phyloP scores from a whole-genome alignment of 352 stramenopile species.

The Globisporangium splendens region DNA sequence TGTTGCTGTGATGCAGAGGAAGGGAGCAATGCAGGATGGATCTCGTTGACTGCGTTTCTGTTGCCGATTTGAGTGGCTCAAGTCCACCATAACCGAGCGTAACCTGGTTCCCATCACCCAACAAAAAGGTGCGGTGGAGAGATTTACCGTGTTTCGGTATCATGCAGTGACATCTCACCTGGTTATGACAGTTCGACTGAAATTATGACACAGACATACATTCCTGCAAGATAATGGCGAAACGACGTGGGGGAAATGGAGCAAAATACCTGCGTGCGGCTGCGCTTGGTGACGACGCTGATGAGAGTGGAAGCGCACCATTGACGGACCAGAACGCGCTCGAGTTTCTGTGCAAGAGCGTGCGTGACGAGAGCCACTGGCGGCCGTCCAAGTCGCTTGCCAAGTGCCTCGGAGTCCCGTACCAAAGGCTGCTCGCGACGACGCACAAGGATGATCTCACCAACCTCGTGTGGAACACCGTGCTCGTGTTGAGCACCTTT shows the following conservation, averaged over 20 bases:
- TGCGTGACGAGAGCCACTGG: slow-evolving; percentile 32
- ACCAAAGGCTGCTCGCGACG: slow-evolving; percentile 28
- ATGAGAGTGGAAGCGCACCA: too few species aligned
- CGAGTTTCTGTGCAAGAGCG: slow-evolving; percentile 33
- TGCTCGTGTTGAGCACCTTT: slow-evolving; percentile 45
- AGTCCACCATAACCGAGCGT: not conserved
- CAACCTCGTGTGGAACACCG: slow-evolving; percentile 51
- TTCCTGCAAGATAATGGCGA: too few species aligned
- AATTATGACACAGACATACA: not conserved
- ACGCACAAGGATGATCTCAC: slow-evolving; percentile 40
- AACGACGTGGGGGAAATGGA: too few species aligned
- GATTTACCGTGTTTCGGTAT: not conserved
- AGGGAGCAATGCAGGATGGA: too few species aligned
- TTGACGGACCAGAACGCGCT: slow-evolving; percentile 33
- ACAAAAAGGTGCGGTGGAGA: not conserved
- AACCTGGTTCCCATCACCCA: not conserved
- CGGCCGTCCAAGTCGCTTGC: slow-evolving; percentile 39
- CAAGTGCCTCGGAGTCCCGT: slow-evolving; percentile 35
- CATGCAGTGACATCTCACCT: not conserved
- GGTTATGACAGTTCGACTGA: not conserved
- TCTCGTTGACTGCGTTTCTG: too few species aligned
- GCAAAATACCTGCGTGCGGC: too few species aligned
- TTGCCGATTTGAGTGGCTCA: not conserved
- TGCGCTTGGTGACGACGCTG: too few species aligned
- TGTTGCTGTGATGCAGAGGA: not conserved